Evolutionary conservation across 305 asterid species (phyloP).

Genomic region (Fraxinus xanthoxyloides): DNA sequence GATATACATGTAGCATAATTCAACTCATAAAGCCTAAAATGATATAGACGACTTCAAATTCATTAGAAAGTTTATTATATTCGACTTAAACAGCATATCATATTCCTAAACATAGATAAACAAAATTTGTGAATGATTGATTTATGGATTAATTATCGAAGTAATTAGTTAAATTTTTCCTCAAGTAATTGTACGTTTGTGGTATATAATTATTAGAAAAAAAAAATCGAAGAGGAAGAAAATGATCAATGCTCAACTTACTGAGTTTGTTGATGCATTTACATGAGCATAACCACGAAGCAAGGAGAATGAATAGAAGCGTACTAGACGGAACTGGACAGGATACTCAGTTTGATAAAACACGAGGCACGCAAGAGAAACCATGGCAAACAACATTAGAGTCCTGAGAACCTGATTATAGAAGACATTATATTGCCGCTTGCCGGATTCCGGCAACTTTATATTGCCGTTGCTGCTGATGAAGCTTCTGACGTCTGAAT

Average conservation of each 20-base stretch:
- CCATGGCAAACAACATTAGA: conserved; percentile 14
- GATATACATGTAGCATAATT: no score
- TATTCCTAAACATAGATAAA: neutral
- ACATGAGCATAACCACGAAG: neutral
- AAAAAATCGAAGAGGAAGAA: neutral
- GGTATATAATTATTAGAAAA: no score
- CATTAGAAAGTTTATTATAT: neutral
- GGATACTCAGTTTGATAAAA: conserved; percentile 18
- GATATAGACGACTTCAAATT: neutral
- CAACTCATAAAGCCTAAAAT: neutral
- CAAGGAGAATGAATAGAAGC: conserved; percentile 17
- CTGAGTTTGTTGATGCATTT: conserved; percentile 1
- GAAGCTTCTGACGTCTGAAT: neutral
- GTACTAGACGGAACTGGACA: conserved; percentile 13
- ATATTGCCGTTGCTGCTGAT: neutral
- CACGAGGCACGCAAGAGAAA: conserved; percentile 21
- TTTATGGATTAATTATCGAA: neutral
- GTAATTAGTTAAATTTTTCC: neutral
- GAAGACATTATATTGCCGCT: conserved; percentile 3
- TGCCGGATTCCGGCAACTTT: neutral
- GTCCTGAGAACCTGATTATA: conserved; percentile 4
- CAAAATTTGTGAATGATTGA: neutral
- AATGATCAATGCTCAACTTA: neutral
- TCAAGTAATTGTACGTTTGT: neutral
- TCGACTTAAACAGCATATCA: neutral